These are phyloP conservation scores for Penicillium turbatum DNA, from an alignment of 495 filamentous ascomycete species.

Conservation along the genomic window DNA sequence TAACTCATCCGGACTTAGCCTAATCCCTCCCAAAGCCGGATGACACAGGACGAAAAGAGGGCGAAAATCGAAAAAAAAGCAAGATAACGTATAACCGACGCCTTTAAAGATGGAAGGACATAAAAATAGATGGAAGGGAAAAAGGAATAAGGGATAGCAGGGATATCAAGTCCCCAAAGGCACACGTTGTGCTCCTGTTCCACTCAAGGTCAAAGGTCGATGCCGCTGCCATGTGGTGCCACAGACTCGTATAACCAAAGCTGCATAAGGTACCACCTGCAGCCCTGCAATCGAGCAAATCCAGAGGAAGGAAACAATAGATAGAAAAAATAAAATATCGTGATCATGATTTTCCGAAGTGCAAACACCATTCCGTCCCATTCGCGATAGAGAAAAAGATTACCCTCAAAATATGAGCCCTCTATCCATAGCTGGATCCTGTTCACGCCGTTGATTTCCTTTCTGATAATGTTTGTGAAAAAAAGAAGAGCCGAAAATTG, in stretches of 20 bases:
- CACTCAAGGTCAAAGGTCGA: background rate
- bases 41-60: background rate
- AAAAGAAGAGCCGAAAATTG: slow-evolving; percentile 5
- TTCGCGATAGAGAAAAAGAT: slow-evolving; percentile 22
- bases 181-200: background rate
- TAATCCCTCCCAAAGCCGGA: slow-evolving; percentile 1
- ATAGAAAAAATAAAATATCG: slow-evolving; percentile 15
- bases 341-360: slow-evolving; percentile 27
- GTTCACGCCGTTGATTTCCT: slow-evolving; percentile 19
- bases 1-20: slow-evolving; percentile 7
- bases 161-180: slow-evolving; percentile 7
- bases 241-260: background rate
- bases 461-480: slow-evolving; percentile 4
- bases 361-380: slow-evolving; percentile 28
- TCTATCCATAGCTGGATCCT: slow-evolving; percentile 35
- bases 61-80: slow-evolving; percentile 10
- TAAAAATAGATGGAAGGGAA: slow-evolving; percentile 13
- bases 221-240: slow-evolving; percentile 1
- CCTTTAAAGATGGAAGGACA: slow-evolving; percentile 15
- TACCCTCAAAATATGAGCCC: slow-evolving; percentile 17
- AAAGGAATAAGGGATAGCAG: slow-evolving; percentile 10
- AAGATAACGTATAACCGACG: slow-evolving; percentile 26
- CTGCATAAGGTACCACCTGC: slow-evolving; percentile 5
- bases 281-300: slow-evolving; percentile 1
- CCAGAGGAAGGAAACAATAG: slow-evolving; percentile 13